Conservation (phyloP, 2,329 filamentous ascomycete species). For the Immersiporthe knoxdaviesiana region DNA sequence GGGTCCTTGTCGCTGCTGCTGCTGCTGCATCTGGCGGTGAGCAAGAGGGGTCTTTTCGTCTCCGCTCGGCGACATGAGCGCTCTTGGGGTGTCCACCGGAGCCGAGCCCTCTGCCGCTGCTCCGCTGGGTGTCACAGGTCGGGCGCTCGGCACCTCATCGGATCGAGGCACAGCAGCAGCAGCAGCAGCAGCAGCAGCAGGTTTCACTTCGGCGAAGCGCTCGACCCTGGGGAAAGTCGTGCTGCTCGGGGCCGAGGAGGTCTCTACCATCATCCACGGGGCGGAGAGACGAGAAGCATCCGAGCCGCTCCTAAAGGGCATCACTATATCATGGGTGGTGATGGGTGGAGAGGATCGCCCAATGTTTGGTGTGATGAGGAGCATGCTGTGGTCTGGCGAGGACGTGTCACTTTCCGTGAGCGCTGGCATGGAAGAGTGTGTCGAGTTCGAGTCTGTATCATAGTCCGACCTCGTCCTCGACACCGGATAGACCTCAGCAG, state of each 20-base stretch:
- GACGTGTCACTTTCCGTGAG: slow-evolving; percentile 37
- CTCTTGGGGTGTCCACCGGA: background rate
- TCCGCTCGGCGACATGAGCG: background rate
- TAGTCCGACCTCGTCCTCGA: slow-evolving; percentile 9
- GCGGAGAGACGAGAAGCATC: slow-evolving; percentile 12
- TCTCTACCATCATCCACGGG: slow-evolving; percentile 9
- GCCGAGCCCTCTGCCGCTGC: background rate
- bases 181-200: background rate
- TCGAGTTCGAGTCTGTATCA: slow-evolving; percentile 29
- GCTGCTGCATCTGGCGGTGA: slow-evolving; percentile 5
- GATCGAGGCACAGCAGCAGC: background rate
- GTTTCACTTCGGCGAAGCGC: background rate
- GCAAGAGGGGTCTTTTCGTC: slow-evolving; percentile 18
- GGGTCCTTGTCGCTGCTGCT: background rate
- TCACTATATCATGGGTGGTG: slow-evolving; percentile 2
- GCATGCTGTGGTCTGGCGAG: slow-evolving; percentile 37
- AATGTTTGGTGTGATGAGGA: slow-evolving; percentile 36
- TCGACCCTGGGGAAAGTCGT: background rate
- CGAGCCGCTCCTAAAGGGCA: slow-evolving; percentile 20
- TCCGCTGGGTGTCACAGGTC: background rate
- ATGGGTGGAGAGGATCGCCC: slow-evolving; percentile 29
- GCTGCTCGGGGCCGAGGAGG: slow-evolving; percentile 17
- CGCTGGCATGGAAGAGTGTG: slow-evolving; percentile 38
- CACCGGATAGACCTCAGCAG: slow-evolving; percentile 17
- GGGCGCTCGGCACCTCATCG: background rate